Evolutionary conservation across 768 basidiomycete species (phyloP), one percentile per base, ranked within the genome.

Genomic region (Termitomyces sp.): DNA sequence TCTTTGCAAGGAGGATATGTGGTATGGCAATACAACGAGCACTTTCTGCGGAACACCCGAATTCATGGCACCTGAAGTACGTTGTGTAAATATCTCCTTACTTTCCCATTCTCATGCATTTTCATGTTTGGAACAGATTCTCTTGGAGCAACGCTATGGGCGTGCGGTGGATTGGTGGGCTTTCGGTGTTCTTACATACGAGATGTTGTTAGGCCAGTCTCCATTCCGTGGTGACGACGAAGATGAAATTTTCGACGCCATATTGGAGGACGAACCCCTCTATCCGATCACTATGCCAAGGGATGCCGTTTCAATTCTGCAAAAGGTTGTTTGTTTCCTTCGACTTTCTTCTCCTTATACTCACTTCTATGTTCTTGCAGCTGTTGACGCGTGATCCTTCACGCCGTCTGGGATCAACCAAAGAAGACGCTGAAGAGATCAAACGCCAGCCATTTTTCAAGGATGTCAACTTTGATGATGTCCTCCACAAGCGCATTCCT

Each of bases 131-230:
- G 30, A 6, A 60, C 30, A 98, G 95, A 99, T 99, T 71, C 79
- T 99, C 54, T 82, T 98, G n/a, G 97, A 99, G 74, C 97, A 98
- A 75, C 90, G 94, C 48, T 99, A 99, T 66, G 95, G 94, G 10
- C 92, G 94, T 40, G 96, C 97, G 11, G 97, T 99, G 43, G 97
- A 99, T 69, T 99, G 97, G 97, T 99, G 97, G 97, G 97, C 97
- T 13, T 98, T 98, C 70, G 97, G 97, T 62, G 97, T 99, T 4
- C 74, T 99, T 65, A 98, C 90, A 26, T 99, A 99, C 70, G 97
- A 99, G 75, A 99, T 99, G 97, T 74, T 99, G 54, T 80, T 98
- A 26, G 97, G 97, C 47, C 97, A 98, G 74, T 98, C 97, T 5
- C 97, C 97, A 3, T 99, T 99, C 88, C 88, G 95, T 46, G 97